These are phyloP conservation scores for Trapa bicornis DNA, from an alignment of 345 rosid species.

Conservation along the genomic window DNA sequence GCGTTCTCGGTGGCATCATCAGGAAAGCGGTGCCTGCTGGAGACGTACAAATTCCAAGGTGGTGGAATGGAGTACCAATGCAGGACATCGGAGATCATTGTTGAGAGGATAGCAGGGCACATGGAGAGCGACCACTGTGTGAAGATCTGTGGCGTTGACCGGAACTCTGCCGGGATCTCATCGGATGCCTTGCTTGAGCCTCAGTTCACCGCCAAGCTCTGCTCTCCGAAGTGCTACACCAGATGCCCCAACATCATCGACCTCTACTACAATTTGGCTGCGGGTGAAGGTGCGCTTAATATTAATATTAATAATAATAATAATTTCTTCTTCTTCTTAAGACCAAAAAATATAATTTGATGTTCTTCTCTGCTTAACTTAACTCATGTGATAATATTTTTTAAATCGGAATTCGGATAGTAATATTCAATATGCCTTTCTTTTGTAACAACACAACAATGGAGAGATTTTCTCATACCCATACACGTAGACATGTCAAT, in stretches of 20 bases:
- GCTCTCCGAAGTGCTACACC: slow-evolving; percentile 52
- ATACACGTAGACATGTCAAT: too few species aligned
- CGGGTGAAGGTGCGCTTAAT: slow-evolving; percentile 62
- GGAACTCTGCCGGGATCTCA: slow-evolving; percentile 68
- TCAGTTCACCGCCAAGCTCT: slow-evolving; percentile 53
- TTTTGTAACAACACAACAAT: too few species aligned
- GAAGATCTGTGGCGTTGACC: slow-evolving; percentile 60
- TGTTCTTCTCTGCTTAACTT: too few species aligned
- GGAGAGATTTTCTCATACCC: too few species aligned
- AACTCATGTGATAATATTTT: too few species aligned
- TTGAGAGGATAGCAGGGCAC: slow-evolving; percentile 46
- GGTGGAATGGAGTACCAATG: slow-evolving; percentile 37
- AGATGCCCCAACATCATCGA: slow-evolving; percentile 76
- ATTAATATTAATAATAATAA: background rate
- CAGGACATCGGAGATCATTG: slow-evolving; percentile 68
- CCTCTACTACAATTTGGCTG: slow-evolving; percentile 73
- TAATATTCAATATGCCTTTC: too few species aligned
- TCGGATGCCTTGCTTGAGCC: slow-evolving; percentile 65
- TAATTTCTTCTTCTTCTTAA: too few species aligned
- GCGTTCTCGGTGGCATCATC: slow-evolving; percentile 51
- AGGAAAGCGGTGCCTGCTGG: slow-evolving; percentile 67
- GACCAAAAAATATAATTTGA: too few species aligned
- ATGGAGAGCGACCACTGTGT: slow-evolving; percentile 65
- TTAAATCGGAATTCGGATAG: too few species aligned
- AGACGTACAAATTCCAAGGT: slow-evolving; percentile 29